Evolutionary conservation across 208 protist species (phyloP).

Genomic region (Trypanosoma congolense): DNA sequence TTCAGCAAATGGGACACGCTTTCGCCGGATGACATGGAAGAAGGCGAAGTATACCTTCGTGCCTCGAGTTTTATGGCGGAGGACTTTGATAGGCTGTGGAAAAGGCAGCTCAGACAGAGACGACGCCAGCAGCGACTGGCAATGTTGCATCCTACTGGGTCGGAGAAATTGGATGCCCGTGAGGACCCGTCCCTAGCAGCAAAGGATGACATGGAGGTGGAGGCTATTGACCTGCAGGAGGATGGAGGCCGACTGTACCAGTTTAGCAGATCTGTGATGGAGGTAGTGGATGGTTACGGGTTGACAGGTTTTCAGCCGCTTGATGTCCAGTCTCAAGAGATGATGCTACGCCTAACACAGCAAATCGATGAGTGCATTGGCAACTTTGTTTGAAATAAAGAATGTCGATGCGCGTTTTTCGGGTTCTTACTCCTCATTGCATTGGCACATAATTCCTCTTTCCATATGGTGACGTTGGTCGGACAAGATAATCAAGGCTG

Average conservation of each 20-base stretch:
- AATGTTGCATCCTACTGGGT: slow-evolving; percentile 19
- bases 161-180: slow-evolving; percentile 22
- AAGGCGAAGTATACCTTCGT: slow-evolving; percentile 68
- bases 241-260: slow-evolving; percentile 62
- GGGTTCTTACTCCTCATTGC: too few relatives aligned
- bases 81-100: slow-evolving; percentile 83
- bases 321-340: slow-evolving; percentile 74
- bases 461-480: too few relatives aligned
- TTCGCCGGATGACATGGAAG: slow-evolving; percentile 55
- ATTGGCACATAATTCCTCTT: too few relatives aligned
- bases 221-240: slow-evolving; percentile 54
- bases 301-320: slow-evolving; percentile 92
- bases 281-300: slow-evolving; percentile 93
- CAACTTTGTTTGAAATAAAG: slow-evolving; percentile 26
- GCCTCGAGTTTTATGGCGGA: slow-evolving; percentile 53
- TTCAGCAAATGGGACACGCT: slow-evolving; percentile 97
- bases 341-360: slow-evolving; percentile 82
- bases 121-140: slow-evolving; percentile 46
- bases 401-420: neutral
- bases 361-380: slow-evolving; percentile 82
- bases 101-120: slow-evolving; percentile 49
- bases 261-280: slow-evolving; percentile 80
- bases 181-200: slow-evolving; percentile 18
- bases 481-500: too few relatives aligned
- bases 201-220: slow-evolving; percentile 26